Conservation (phyloP, 371 early-diverging fungal genomes). For the Mortierella sp. region DNA sequence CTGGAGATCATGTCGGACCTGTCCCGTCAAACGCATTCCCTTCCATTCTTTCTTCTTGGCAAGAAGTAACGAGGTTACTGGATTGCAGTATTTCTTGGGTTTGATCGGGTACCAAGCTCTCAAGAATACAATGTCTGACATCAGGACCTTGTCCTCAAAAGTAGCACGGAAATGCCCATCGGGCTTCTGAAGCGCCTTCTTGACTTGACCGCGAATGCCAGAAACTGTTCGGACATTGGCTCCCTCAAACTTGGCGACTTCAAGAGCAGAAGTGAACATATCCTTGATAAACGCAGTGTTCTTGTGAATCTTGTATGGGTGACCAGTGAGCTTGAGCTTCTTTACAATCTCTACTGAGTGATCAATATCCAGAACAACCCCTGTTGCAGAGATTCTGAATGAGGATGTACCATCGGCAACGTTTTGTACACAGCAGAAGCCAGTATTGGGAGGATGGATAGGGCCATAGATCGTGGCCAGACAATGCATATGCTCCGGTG, state of each 20-base stretch:
- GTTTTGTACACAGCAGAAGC: slow-evolving; percentile 93
- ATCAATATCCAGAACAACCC: slow-evolving; percentile 93
- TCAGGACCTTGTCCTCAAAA: slow-evolving; percentile 98
- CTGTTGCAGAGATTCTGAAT: slow-evolving; percentile 96
- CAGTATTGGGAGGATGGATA: slow-evolving; percentile 94
- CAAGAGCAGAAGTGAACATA: slow-evolving; percentile 99
- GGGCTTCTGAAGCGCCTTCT: slow-evolving; percentile 89
- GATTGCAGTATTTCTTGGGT: slow-evolving; percentile 95
- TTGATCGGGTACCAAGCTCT: slow-evolving; percentile 97
- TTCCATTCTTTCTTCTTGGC: slow-evolving; percentile 81
- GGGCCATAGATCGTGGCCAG: slow-evolving; percentile 94
- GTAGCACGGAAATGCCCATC: slow-evolving; percentile 98
- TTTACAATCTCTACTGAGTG: slow-evolving; percentile 95
- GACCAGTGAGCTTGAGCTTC: slow-evolving; percentile 98
- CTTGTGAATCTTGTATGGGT: slow-evolving; percentile 93
- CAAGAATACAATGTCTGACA: slow-evolving; percentile 97
- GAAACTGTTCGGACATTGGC: slow-evolving; percentile 96
- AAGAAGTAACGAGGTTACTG: slow-evolving; percentile 90
- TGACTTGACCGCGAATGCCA: slow-evolving; percentile 99
- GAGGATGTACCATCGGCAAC: slow-evolving; percentile 78
- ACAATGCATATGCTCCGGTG: slow-evolving; percentile 99
- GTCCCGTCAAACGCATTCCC: slow-evolving; percentile 92
- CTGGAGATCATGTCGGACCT: slow-evolving; percentile 85
- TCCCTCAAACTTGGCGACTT: slow-evolving; percentile 99
- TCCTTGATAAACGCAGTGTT: slow-evolving; percentile 99